These are phyloP conservation scores for Pseudogymnoascus sp. DNA, from an alignment of 2,329 filamentous ascomycete species.

Conservation along the genomic window DNA sequence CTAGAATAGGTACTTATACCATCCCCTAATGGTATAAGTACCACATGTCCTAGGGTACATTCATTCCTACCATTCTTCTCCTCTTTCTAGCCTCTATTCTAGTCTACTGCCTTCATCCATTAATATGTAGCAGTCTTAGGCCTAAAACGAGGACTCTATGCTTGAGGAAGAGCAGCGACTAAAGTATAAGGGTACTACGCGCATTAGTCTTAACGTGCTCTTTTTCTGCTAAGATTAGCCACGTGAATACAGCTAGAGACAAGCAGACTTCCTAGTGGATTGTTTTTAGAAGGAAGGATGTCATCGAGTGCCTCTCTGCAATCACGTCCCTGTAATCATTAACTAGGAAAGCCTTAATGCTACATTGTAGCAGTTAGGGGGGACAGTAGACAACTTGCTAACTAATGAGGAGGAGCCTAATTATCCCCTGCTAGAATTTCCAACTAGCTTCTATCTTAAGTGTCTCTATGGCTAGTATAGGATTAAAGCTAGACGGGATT, in stretches of 20 bases:
- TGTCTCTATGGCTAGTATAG: conserved; percentile 14
- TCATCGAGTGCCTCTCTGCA: conserved; percentile 15
- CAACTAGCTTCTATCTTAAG: not conserved
- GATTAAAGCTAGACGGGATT: conserved; percentile 16
- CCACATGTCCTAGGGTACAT: not conserved
- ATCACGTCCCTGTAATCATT: conserved; percentile 29
- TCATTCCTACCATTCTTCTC: not conserved
- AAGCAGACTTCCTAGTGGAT: conserved; percentile 13
- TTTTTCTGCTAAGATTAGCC: conserved; percentile 14
- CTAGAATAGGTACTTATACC: not conserved
- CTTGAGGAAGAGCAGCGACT: conserved; percentile 11
- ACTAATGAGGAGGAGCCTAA: not conserved
- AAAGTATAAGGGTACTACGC: conserved; percentile 11
- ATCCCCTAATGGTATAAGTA: not conserved
- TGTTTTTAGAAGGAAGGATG: conserved; percentile 15
- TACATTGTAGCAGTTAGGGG: conserved; percentile 14
- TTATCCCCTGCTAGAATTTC: conserved; percentile 1
- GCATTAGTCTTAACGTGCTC: conserved; percentile 13
- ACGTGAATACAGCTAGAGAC: conserved; percentile 14
- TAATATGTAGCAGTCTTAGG: not conserved
- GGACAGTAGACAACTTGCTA: conserved; percentile 10
- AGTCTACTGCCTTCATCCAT: not conserved
- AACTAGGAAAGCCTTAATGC: conserved; percentile 23
- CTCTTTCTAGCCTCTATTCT: not conserved
- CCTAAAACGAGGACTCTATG: not conserved